Conservation (phyloP, 148 eudicot genomes). For the Rhododendron molle region DNA sequence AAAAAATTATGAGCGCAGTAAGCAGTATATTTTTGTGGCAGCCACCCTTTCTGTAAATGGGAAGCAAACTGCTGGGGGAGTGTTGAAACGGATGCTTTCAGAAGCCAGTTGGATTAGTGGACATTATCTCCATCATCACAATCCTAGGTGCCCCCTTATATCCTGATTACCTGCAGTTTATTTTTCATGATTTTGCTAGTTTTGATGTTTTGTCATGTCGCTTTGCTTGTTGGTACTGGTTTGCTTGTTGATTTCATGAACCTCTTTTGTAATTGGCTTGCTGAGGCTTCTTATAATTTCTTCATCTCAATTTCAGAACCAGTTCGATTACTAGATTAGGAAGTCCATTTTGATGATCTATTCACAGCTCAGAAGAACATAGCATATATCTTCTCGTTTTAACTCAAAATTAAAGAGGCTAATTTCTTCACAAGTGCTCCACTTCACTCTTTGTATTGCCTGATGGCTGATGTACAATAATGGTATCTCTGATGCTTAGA, state of each 20-base stretch:
- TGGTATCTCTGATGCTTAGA: background rate
- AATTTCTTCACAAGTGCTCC: background rate
- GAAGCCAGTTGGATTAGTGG: slow-evolving; percentile 90
- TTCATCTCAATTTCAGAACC: background rate
- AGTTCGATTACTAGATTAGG: background rate
- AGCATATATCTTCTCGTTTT: background rate
- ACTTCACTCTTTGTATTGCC: background rate
- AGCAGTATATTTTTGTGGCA: slow-evolving; percentile 90
- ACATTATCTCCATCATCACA: slow-evolving; percentile 76
- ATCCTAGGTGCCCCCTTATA: slow-evolving; percentile 59
- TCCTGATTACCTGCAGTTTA: slow-evolving; percentile 1
- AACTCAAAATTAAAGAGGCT: background rate
- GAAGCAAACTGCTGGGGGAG: slow-evolving; percentile 83
- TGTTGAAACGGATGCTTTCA: slow-evolving; percentile 72
- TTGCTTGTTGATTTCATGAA: background rate
- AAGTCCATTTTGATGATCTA: background rate
- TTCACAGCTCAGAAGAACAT: background rate
- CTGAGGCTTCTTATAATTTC: background rate
- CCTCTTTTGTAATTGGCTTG: background rate
- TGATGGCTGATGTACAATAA: background rate
- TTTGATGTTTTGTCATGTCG: background rate
- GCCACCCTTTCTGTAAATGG: slow-evolving; percentile 95
- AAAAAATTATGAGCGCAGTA: slow-evolving; percentile 67
- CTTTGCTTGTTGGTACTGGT: background rate
- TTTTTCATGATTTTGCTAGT: background rate